Evolutionary conservation across 2,329 filamentous ascomycete genomes (phyloP).

Genomic region (Zopfia rhizophila): DNA sequence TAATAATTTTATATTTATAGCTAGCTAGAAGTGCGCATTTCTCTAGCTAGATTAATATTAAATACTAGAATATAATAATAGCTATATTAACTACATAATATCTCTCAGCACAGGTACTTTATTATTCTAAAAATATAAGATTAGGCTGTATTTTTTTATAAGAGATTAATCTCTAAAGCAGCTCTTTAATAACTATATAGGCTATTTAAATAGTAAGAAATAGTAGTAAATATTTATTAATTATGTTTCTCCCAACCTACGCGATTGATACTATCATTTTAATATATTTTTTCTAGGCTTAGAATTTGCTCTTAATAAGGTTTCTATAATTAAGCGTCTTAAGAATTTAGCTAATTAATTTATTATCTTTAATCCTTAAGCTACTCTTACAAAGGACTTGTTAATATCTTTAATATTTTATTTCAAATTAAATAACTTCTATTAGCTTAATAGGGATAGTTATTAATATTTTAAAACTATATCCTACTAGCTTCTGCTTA

Average conservation of each 20-base stretch:
- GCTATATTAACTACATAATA: constrained; percentile 32
- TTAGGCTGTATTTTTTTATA: constrained; percentile 31
- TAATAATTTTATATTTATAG: constrained; percentile 38
- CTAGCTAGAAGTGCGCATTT: constrained; percentile 29
- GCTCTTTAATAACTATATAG: constrained; percentile 29
- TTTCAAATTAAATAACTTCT: constrained; percentile 11
- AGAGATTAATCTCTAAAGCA: constrained; percentile 30
- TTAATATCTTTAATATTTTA: constrained; percentile 31
- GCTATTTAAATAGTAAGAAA: constrained; percentile 32
- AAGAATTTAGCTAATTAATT: constrained; percentile 16
- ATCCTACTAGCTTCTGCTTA: constrained; percentile 5
- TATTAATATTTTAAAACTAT: constrained; percentile 11
- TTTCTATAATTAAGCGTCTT: constrained; percentile 21
- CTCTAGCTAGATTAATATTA: constrained; percentile 33
- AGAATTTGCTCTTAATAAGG: constrained; percentile 31
- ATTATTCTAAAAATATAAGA: constrained; percentile 9
- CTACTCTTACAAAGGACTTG: constrained; percentile 17
- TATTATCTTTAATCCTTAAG: constrained; percentile 10
- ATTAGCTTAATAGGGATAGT: constrained; percentile 5
- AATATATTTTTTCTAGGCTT: constrained; percentile 28
- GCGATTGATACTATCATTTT: constrained; percentile 30
- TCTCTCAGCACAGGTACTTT: constrained; percentile 37
- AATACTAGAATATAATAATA: constrained; percentile 9
- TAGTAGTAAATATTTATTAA: constrained; percentile 30
- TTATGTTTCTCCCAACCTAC: constrained; percentile 17